Percentiles rank a stretch among this genome's conserved stretches.
These are phyloP conservation scores for Spizellomyces punctatus DNA, from an alignment of 192 early-diverging fungal species.

Conservation along the genomic window DNA sequence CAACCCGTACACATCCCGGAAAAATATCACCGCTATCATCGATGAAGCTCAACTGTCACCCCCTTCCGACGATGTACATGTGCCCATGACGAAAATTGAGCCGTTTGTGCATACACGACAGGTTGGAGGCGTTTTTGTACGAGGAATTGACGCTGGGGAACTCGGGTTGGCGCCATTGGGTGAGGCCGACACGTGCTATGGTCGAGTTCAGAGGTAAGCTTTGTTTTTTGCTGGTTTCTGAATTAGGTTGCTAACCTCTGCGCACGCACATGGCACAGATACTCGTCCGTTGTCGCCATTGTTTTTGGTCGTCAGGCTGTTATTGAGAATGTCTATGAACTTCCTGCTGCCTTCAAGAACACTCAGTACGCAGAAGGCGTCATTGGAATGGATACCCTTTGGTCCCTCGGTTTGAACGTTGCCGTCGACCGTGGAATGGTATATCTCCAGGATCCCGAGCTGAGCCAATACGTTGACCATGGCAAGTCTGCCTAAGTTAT, in stretches of 20 bases:
- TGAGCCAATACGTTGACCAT: conserved; percentile 7
- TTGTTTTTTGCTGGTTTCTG: neutral
- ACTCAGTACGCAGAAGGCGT: conserved; percentile 33
- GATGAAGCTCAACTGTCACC: neutral
- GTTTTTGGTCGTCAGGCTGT: conserved; percentile 12
- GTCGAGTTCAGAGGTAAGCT: conserved; percentile 23
- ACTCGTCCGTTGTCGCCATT: conserved; percentile 20
- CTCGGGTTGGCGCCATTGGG: conserved; percentile 17
- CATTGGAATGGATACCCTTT: conserved; percentile 11
- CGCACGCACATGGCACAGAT: neutral
- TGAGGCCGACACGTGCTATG: conserved; percentile 30
- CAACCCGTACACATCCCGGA: conserved; percentile 8
- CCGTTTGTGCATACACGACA: conserved; percentile 19
- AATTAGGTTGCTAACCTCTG: neutral
- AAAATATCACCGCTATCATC: neutral
- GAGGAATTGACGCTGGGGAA: conserved; percentile 11
- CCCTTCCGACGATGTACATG: conserved; percentile 5
- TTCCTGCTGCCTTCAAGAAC: conserved; percentile 19
- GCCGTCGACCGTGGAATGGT: conserved; percentile 37
- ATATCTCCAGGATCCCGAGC: conserved; percentile 25
- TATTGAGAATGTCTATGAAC: conserved; percentile 30
- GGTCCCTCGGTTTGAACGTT: conserved; percentile 26
- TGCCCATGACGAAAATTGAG: conserved; percentile 10
- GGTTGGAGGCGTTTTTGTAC: conserved; percentile 27
- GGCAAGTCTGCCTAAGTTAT: neutral